Evolutionary conservation across 106 monocot genomes (phyloP).

Genomic region (Amphibolis antarctica): DNA sequence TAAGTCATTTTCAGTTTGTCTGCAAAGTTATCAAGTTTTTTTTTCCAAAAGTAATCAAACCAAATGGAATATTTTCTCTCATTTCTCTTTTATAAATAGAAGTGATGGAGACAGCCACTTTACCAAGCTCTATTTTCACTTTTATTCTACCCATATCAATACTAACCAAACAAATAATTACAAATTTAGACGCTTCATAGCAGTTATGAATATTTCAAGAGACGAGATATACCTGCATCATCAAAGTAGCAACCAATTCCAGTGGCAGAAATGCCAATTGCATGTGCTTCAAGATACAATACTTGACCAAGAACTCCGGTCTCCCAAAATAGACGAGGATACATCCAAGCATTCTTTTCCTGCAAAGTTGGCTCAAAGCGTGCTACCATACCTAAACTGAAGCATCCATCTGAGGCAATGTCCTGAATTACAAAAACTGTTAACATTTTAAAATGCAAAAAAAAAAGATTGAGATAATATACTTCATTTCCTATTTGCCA

Average conservation of each 20-base stretch:
- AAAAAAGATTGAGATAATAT: neutral
- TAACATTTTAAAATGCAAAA: neutral
- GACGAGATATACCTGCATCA: slow-evolving; percentile 58
- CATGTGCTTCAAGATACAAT: slow-evolving; percentile 94
- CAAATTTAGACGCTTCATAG: too few species aligned
- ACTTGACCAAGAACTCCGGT: slow-evolving; percentile 89
- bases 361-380: slow-evolving; percentile 62
- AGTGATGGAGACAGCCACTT: too few species aligned
- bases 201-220: too few species aligned
- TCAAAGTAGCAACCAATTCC: slow-evolving; percentile 99
- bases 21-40: too few species aligned
- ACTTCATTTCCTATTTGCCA: too few species aligned
- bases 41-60: too few species aligned
- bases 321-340: slow-evolving; percentile 97
- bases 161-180: too few species aligned
- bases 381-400: slow-evolving; percentile 93
- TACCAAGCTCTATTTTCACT: too few species aligned
- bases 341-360: slow-evolving; percentile 92
- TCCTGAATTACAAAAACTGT: slow-evolving; percentile 45
- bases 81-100: too few species aligned
- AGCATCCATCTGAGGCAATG: slow-evolving; percentile 95
- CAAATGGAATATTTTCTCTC: too few species aligned
- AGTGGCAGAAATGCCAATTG: slow-evolving; percentile 90
- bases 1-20: too few species aligned
- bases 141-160: too few species aligned